Evolutionary conservation across 192 early-diverging fungal genomes (phyloP), one percentile per base, ranked within the genome.

Genomic region (Coemansia sp.): DNA sequence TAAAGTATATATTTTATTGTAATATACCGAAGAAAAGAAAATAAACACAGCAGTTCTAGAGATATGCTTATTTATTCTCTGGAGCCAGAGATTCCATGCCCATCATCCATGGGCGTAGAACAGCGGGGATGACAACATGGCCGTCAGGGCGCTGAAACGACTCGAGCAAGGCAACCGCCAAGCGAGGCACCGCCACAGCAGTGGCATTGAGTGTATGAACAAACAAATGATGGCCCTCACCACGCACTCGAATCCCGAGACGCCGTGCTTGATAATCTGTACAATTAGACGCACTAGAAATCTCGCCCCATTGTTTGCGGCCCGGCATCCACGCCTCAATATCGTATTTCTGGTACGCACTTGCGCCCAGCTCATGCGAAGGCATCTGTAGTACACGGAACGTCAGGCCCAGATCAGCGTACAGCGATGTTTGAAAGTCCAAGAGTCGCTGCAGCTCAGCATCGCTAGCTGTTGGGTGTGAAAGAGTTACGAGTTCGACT

Each of bases 311-410:
- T 9, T 67, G 74, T 24, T 87, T 80, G 52, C 90, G 81, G 9
- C 93, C 95, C 5, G 95, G 94, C 93, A 97, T 96, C 95, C 95
- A 97, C 25, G 93, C 93, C 72, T 97, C 95, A 60, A 97, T 93
- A 59, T 97, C 95, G 59, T 89, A 91, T 50, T 97, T 97, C 29
- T 89, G 85, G 73, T 89, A 92, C 0, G 95, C 94, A 48, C 90
- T 92, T 9, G 93, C 93, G 32, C 95, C 95, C 38, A 97, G 73
- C 80, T 97, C 95, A 35, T 91, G 82, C 1, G 91, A 93, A 12
- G 95, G 92, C 95, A 97, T 97, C 66, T 94, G 88, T 45, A 97
- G 72, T 7, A 94, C 84, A 56, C 88, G 86, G 72, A 64, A 75
- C 4, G 89, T 91, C 35, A 97, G 79, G 7, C 91, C 95, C 11